Base-by-base conservation (phyloP, 2,329 filamentous ascomycete genomes). In the Sporothrix protearum region DNA sequence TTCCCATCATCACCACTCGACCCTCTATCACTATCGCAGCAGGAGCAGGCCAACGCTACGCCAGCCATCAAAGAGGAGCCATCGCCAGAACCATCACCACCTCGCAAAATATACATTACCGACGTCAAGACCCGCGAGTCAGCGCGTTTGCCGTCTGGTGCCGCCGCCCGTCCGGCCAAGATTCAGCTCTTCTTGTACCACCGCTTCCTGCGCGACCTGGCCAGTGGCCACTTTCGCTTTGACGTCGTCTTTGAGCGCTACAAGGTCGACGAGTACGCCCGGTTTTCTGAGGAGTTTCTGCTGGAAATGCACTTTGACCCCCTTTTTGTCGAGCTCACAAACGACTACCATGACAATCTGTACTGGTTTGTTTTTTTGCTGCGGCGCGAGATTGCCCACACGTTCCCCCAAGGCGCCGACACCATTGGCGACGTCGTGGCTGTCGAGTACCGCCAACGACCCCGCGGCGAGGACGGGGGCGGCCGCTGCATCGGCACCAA, bases 101-200 rank as follows among this genome's bases (percentile, higher is more conserved):
- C 70, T 45, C 8, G 79, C 77, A 30, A 81, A 73, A 78, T 87
- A n/a, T 97, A 96, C 79, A 83, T 99, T 66, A 90, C 89, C 0
- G 96, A 99, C 76, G 88, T 97, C 74, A 99, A 99, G 80, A 98
- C 95, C 0, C 87, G 94, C 22, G 85, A 85, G 0, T 88, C 86
- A 3, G 83, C 81, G n/a, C 86, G 85, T 2, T 78, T 92, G 2
- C 92, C 94, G 1, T 84, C 87, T 0, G 87, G 88, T 28, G 83
- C 88, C 0, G 87, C 89, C 0, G 85, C 93, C 59, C 87, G 91
- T 12, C 92, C 93, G 0, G 92, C 94, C 0, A 88, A 91, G 76
- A 90, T 97, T 73, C 96, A 99, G 78, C 84, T 98, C 0, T 94
- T 96, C 80, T 83, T 98, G 0, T 99, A 98, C 78, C 94, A 95